A percentile compares a stretch with the other conserved stretches of the same genome.
phyloP scores from a whole-genome alignment of 1,284 basidiomycete species.

The Somion occarium region DNA sequence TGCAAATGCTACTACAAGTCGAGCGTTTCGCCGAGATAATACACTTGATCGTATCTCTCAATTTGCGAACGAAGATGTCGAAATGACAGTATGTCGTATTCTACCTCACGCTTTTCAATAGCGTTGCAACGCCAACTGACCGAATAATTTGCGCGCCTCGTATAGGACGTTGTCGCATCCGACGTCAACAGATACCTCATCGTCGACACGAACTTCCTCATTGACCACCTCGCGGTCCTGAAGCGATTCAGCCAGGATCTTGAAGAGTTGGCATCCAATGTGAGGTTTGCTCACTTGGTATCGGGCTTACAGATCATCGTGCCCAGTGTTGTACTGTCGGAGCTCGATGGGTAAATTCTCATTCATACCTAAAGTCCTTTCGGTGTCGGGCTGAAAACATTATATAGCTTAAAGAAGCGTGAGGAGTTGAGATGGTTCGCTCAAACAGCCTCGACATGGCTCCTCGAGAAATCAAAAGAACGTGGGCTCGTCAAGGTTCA shows the following conservation, averaged over 20 bases:
- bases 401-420: conserved; percentile 57
- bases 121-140: neutral
- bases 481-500: conserved; percentile 58
- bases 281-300: conserved; percentile 30
- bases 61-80: conserved; percentile 59
- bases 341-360: conserved; percentile 57
- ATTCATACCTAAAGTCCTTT: neutral
- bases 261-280: conserved; percentile 37
- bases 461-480: conserved; percentile 60
- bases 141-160: too few species aligned
- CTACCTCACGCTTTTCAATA: neutral
- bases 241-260: conserved; percentile 60
- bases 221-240: conserved; percentile 59
- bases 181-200: conserved; percentile 43
- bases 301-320: conserved; percentile 40
- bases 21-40: too few species aligned
- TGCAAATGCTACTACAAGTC: too few species aligned
- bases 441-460: conserved; percentile 65
- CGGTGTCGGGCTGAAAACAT: too few species aligned
- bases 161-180: conserved; percentile 6
- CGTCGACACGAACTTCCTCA: conserved; percentile 69
- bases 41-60: conserved; percentile 48
- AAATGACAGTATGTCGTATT: conserved; percentile 46
- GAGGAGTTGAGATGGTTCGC: conserved; percentile 58
- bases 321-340: conserved; percentile 66